Evolutionary conservation across 352 stramenopile genomes (phyloP).

Genomic region (Phytopythium delawarense): DNA sequence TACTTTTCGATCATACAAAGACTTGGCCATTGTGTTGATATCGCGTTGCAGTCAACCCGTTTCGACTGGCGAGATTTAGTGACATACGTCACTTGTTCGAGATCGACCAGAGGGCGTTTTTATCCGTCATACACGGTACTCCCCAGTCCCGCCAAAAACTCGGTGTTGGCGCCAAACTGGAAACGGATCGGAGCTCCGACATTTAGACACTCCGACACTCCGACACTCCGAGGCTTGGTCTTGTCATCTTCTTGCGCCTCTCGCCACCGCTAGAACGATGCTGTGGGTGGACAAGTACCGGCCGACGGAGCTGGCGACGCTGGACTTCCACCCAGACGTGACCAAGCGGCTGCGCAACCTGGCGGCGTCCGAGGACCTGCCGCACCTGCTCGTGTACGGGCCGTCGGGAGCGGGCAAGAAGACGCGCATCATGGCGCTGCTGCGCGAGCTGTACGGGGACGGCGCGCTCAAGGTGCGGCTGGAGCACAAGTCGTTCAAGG

Average conservation of each 20-base stretch:
- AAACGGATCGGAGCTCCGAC: slow-evolving; percentile 1
- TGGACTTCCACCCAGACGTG: slow-evolving; percentile 94
- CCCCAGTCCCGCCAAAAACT: not conserved
- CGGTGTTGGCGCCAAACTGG: not conserved
- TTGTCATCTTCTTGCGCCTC: not conserved
- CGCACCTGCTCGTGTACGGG: slow-evolving; percentile 98
- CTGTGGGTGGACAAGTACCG: slow-evolving; percentile 99
- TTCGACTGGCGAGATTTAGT: slow-evolving; percentile 1
- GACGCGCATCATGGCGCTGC: slow-evolving; percentile 95
- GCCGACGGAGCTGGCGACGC: slow-evolving; percentile 85
- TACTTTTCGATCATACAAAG: not conserved
- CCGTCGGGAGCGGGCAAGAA: slow-evolving; percentile 98
- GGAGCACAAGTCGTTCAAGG: slow-evolving; percentile 93
- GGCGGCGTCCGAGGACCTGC: slow-evolving; percentile 79
- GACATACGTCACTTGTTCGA: not conserved
- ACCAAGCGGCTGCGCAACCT: slow-evolving; percentile 88
- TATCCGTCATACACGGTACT: not conserved
- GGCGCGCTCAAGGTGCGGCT: slow-evolving; percentile 90
- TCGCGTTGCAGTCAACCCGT: not conserved
- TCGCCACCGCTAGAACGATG: slow-evolving; percentile 53
- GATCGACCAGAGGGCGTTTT: not conserved
- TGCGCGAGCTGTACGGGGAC: slow-evolving; percentile 94
- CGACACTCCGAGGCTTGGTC: not conserved
- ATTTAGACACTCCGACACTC: not conserved
- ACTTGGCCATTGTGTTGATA: not conserved